phyloP scores from a whole-genome alignment of 2,329 filamentous ascomycete genomes.

The Fusarium piperis region DNA sequence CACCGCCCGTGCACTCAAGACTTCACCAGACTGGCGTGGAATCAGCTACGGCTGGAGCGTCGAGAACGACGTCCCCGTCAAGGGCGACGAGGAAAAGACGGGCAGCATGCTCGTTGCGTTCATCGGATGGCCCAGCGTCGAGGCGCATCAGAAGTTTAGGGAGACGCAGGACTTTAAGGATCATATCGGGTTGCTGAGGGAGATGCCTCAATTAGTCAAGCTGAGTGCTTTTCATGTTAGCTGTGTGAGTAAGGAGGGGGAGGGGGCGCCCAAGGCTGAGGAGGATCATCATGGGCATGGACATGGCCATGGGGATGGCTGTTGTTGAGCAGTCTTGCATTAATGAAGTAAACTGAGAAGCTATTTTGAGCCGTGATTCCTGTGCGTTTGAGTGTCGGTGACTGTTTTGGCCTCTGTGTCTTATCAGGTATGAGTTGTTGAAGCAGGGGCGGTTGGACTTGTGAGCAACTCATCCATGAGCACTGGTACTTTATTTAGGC shows the following conservation, averaged over 20 bases:
- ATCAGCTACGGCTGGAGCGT: constrained; percentile 46
- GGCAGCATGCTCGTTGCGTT: constrained; percentile 41
- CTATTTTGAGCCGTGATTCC: not conserved
- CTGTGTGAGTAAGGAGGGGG: constrained; percentile 26
- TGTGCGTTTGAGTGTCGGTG: not conserved
- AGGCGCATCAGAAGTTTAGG: constrained; percentile 49
- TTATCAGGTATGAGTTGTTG: not conserved
- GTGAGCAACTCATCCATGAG: not conserved
- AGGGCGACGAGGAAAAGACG: constrained; percentile 39
- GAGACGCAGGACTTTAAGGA: constrained; percentile 49
- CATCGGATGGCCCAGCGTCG: constrained; percentile 51
- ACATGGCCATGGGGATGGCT: constrained; percentile 24
- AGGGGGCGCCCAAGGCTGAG: constrained; percentile 7
- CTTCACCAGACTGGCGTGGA: constrained; percentile 32
- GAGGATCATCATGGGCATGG: constrained; percentile 27
- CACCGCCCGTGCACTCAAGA: constrained; percentile 24
- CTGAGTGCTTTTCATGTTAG: constrained; percentile 36
- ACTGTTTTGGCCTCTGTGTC: rapidly evolving
- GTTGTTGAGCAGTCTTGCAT: not conserved
- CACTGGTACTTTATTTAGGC: no score
- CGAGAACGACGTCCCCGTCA: constrained; percentile 45
- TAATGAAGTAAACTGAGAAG: not conserved
- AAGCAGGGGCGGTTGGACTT: not conserved
- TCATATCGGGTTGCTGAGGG: constrained; percentile 40
- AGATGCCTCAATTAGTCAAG: constrained; percentile 35